Conservation (phyloP, 176 grass and related monocot species). For the Alloteropsis semialata region DNA sequence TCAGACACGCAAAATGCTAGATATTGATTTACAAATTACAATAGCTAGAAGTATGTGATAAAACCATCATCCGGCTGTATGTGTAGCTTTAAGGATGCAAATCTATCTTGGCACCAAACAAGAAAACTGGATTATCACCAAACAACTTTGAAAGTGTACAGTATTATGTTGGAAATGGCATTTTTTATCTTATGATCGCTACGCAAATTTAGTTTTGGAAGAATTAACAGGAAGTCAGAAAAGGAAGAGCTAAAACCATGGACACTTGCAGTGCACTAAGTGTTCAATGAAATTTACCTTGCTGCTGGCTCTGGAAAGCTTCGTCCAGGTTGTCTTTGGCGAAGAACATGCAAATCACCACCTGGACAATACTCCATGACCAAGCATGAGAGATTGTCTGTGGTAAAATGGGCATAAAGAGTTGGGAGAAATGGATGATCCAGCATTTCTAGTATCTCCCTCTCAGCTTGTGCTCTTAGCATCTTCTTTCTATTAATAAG, state of each 20-base stretch:
- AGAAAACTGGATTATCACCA: background rate
- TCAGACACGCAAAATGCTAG: background rate
- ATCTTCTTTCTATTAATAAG: conserved; percentile 88
- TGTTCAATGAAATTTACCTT: conserved; percentile 50
- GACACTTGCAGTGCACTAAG: background rate
- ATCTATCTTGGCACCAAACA: background rate
- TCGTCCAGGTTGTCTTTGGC: conserved; percentile 80
- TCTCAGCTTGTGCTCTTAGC: conserved; percentile 91
- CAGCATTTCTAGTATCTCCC: conserved; percentile 93
- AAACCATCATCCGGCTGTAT: background rate
- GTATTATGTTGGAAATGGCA: background rate
- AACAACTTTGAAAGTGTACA: conserved; percentile 5
- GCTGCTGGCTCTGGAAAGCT: conserved; percentile 81
- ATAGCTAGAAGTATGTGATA: background rate
- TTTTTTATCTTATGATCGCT: conserved; percentile 11
- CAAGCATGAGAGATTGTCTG: conserved; percentile 94
- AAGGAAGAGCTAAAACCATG: conserved; percentile 17
- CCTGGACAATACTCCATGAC: conserved; percentile 98
- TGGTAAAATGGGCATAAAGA: conserved; percentile 91
- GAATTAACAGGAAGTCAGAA: background rate
- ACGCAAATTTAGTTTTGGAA: background rate
- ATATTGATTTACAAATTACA: background rate
- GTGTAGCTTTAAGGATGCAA: background rate
- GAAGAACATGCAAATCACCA: conserved; percentile 94
- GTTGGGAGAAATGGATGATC: conserved; percentile 97